phyloP scores from a whole-genome alignment of 2,329 filamentous ascomycete genomes.

The Akanthomyces lecanii region DNA sequence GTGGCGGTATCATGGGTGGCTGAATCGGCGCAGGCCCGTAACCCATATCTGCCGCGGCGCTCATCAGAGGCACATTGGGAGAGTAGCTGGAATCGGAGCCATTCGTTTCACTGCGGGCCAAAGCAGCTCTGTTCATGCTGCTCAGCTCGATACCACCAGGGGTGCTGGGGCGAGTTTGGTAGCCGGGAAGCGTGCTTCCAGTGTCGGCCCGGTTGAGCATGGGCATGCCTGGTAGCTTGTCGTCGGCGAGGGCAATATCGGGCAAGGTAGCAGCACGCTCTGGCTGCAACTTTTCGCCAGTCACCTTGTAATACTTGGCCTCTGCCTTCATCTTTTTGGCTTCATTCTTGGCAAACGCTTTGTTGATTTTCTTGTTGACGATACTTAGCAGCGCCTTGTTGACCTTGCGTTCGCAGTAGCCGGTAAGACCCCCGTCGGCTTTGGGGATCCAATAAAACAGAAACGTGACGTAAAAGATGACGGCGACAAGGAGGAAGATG shows the following conservation, averaged over 20 bases:
- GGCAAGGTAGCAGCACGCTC: constrained; percentile 66
- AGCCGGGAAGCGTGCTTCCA: constrained; percentile 56
- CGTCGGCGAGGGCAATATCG: constrained; percentile 36
- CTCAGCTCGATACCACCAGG: constrained; percentile 50
- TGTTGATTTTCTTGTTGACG: constrained; percentile 81
- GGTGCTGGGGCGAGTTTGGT: constrained; percentile 56
- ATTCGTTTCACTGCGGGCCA: constrained; percentile 48
- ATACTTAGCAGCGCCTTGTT: constrained; percentile 81
- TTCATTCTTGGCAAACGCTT: constrained; percentile 77
- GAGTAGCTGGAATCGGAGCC: constrained; percentile 57
- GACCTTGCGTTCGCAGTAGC: constrained; percentile 89
- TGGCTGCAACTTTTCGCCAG: constrained; percentile 45
- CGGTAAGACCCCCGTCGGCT: constrained; percentile 71
- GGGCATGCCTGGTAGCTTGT: constrained; percentile 56
- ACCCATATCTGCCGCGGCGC: constrained; percentile 58
- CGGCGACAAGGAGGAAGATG: constrained; percentile 68
- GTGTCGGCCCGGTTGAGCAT: constrained; percentile 57
- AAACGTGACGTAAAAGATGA: constrained; percentile 80
- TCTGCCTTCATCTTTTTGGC: constrained; percentile 52
- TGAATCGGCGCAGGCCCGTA: constrained; percentile 39
- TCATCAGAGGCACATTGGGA: constrained; percentile 59
- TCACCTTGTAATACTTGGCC: constrained; percentile 47
- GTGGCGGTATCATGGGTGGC: constrained; percentile 29
- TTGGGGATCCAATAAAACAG: constrained; percentile 88
- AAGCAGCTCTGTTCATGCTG: constrained; percentile 46